Conservation (phyloP, 2,329 filamentous ascomycete genomes). For the Xylaria sp. region DNA sequence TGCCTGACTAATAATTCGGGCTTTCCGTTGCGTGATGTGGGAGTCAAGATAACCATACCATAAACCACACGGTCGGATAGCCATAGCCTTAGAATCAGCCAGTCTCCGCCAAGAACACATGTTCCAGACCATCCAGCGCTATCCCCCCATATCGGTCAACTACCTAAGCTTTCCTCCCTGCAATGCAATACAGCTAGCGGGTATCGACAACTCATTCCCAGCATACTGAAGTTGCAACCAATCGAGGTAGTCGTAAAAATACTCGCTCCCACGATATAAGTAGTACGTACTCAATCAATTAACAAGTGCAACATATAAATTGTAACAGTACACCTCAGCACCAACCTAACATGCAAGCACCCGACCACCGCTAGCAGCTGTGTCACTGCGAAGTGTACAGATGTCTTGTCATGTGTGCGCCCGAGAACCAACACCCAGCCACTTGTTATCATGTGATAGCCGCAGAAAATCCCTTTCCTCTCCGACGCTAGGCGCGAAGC, state of each 20-base stretch:
- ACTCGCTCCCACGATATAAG: no score
- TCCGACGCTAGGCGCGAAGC: constrained; percentile 42
- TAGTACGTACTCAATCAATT: no score
- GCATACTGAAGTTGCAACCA: background rate
- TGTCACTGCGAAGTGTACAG: background rate
- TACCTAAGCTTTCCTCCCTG: background rate
- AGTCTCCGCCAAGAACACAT: no score
- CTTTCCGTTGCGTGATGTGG: no score
- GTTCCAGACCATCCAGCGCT: no score
- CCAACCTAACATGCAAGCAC: background rate
- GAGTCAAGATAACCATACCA: no score
- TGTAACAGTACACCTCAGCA: background rate
- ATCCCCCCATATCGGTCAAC: no score
- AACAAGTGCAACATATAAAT: background rate
- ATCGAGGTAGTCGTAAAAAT: no score
- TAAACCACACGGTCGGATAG: no score
- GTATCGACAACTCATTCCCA: no score
- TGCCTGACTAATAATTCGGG: no score
- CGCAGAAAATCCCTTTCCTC: constrained; percentile 39
- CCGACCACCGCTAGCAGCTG: background rate
- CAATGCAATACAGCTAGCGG: background rate
- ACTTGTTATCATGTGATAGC: background rate
- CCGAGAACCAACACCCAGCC: background rate
- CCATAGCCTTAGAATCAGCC: no score
- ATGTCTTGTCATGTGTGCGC: background rate